Conservation (phyloP, 257 asterid genomes). For the Solanum appendiculatum region DNA sequence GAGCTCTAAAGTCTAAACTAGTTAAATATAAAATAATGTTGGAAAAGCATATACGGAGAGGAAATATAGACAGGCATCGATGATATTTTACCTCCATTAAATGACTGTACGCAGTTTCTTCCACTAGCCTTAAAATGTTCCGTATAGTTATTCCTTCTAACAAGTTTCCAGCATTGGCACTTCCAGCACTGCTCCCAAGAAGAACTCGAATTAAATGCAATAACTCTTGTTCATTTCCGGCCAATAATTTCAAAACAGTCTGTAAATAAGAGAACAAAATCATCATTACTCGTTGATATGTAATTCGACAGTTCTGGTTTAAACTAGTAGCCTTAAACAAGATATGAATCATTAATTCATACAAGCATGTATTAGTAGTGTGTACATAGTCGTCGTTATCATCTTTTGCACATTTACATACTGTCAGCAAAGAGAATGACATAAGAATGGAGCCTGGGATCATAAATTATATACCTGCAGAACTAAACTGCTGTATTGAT, state of each 20-base stretch:
- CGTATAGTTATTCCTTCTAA: constrained; percentile 22
- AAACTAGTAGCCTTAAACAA: background rate
- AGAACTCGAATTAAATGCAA: constrained; percentile 46
- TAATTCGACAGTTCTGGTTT: background rate
- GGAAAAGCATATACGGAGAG: background rate
- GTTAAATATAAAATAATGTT: background rate
- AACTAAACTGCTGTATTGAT: constrained; percentile 86
- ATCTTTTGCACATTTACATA: background rate
- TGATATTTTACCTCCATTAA: constrained; percentile 76
- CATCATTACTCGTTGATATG: background rate
- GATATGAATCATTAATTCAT: background rate
- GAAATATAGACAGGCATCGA: background rate
- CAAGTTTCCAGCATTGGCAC: constrained; percentile 28
- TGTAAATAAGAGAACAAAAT: constrained; percentile 25
- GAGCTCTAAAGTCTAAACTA: background rate
- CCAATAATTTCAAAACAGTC: constrained; percentile 71
- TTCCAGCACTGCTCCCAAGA: constrained; percentile 49
- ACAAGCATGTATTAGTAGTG: background rate
- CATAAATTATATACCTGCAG: constrained; percentile 54
- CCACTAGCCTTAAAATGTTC: constrained; percentile 41
- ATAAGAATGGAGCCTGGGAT: background rate
- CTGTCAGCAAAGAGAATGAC: background rate
- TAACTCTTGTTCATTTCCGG: constrained; percentile 60
- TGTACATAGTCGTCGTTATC: background rate
- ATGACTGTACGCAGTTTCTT: constrained; percentile 80